These are phyloP conservation scores for Pontederia crassipes DNA, from an alignment of 176 grass and related monocot genomes.

Conservation along the genomic window DNA sequence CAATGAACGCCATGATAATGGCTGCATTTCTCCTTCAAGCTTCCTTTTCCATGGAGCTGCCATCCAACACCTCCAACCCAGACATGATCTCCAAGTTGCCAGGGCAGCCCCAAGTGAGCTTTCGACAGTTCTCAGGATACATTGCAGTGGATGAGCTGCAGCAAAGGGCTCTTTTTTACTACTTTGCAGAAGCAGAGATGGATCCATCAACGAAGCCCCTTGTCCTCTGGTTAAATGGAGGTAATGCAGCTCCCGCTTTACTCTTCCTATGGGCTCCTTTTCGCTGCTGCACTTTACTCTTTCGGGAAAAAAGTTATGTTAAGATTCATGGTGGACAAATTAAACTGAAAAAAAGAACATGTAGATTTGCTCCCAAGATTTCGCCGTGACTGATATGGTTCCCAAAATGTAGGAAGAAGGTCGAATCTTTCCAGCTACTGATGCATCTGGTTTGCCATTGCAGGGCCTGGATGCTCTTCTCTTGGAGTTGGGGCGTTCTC, in stretches of 20 bases:
- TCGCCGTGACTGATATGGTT: not conserved
- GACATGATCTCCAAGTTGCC: conserved; percentile 58
- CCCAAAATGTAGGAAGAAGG: not conserved
- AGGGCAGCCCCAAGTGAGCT: conserved; percentile 63
- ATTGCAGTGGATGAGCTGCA: conserved; percentile 46
- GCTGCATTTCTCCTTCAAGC: not conserved
- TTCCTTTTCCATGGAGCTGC: conserved; percentile 6
- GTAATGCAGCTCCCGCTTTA: conserved; percentile 20
- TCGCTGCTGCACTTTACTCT: too few relatives aligned
- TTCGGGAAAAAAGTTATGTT: not conserved
- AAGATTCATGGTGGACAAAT: not conserved
- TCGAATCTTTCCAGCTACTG: not conserved
- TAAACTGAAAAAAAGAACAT: not conserved
- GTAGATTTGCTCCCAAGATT: not conserved
- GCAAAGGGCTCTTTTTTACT: conserved; percentile 83
- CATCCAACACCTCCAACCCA: not conserved
- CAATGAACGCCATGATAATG: conserved; percentile 14
- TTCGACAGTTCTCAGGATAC: conserved; percentile 86
- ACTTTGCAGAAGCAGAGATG: conserved; percentile 76
- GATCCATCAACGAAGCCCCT: conserved; percentile 81
- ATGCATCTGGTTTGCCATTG: not conserved
- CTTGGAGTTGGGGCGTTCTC: conserved; percentile 93
- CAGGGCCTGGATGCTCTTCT: conserved; percentile 94
- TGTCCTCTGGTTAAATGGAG: conserved; percentile 98
- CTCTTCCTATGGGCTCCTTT: not conserved